Evolutionary conservation across 1,284 basidiomycete genomes (phyloP), one percentile per base, ranked within the genome.

Genomic region (Ceratobasidium theobromae): DNA sequence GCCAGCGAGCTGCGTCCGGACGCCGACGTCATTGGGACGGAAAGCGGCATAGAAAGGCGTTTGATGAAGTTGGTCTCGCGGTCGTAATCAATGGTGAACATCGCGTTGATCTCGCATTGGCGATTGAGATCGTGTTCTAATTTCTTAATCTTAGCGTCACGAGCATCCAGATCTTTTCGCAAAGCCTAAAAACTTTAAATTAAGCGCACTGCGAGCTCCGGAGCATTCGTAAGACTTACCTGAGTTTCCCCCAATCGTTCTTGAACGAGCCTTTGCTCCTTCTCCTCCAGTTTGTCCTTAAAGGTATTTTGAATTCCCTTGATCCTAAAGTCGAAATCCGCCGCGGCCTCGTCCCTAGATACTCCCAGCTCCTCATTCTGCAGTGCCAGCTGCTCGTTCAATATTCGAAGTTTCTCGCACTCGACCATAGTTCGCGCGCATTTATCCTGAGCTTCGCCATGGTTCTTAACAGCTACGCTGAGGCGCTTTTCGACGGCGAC

Each of bases 41-140:
- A 23, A 12, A 60, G 27, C 14, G 57, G 57, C 11, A 60, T 27
- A 49, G 27, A 38, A 12, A 49, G 30, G n/a, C 18, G 45, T 14
- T 38, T 48, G n/a, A 25, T 51, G 27, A 62, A 49, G 28, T 40
- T 23, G 32, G 46, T 51, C n/a, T 62, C 58, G 8, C 58, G 58
- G 21, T 57, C 54, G 28, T 62, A 62, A 35, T 62, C 48, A 32
- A 49, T n/a, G 4, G 45, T 62, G 33, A 62, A 41, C 45, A 62
- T 48, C n/a, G 58, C 58, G 25, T 62, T 62, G 32, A 48, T 60
- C 46, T 60, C 43, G 46, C 45, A 45, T 33, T 60, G 57, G n/a
- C 57, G 57, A 30, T 48, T 32, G 21, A 60, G 45, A 33, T 46
- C 45, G 21, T 11, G 14, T 27, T 60, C 57, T 1, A 60, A 32